Conservation (phyloP, 2,329 filamentous ascomycete species). For the Pezicula rhizophila region DNA sequence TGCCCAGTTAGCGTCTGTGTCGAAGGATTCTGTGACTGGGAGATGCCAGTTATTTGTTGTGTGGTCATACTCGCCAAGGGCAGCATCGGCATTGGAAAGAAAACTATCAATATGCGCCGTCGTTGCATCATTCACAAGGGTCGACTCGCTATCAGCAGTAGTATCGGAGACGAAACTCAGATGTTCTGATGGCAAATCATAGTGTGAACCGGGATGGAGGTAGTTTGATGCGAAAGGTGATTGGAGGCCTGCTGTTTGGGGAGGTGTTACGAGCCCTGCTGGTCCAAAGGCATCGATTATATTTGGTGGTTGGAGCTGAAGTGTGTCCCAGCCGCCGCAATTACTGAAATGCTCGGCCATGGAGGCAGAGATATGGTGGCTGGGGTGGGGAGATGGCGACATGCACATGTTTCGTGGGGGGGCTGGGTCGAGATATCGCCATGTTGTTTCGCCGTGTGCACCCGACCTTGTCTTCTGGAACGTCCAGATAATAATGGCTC, state of each 20-base stretch:
- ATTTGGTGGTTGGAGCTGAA: conserved; percentile 21
- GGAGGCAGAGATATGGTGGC: conserved; percentile 45
- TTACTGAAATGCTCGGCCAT: conserved; percentile 53
- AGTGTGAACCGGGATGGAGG: conserved; percentile 4
- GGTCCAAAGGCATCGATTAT: conserved; percentile 46
- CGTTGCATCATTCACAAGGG: conserved; percentile 21
- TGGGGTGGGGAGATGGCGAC: conserved; percentile 29
- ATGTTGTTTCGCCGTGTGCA: conserved; percentile 48
- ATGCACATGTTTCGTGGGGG: conserved; percentile 19
- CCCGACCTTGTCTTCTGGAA: conserved; percentile 47
- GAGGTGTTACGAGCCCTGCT: conserved; percentile 51
- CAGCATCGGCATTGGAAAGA: conserved; percentile 4
- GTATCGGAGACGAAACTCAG: conserved; percentile 33
- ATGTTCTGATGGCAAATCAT: conserved; percentile 19
- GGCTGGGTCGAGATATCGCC: conserved; percentile 46
- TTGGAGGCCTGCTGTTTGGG: conserved; percentile 46
- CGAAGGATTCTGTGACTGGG: background rate
- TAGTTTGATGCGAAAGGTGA: conserved; percentile 16
- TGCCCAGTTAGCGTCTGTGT: background rate
- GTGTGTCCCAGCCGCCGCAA: conserved; percentile 34
- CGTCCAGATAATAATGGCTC: conserved; percentile 57
- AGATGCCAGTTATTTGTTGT: background rate
- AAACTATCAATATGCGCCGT: conserved; percentile 14
- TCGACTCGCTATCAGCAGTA: conserved; percentile 26
- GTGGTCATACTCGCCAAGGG: background rate